Base-by-base conservation (phyloP, 2,329 filamentous ascomycete species). In the Aspergillus sp. region DNA sequence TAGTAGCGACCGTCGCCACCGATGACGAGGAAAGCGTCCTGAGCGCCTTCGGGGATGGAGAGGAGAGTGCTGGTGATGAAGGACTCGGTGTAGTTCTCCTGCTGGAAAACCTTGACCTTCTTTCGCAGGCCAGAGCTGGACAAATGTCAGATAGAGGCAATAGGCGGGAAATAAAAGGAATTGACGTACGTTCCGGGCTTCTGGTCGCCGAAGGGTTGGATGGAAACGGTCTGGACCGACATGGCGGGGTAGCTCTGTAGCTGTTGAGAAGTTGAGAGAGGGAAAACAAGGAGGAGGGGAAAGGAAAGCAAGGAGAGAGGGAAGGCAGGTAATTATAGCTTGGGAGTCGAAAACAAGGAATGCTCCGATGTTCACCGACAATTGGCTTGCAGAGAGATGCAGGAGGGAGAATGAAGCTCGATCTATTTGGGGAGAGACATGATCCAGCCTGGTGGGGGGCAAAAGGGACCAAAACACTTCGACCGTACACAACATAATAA, bases 41-140 rank as follows among this genome's bases (percentile, higher is more conserved):
- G 81, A 54, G 83, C 93, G 62, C 95, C 95, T 78, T 99, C 95
- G 32, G 95, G 95, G 69, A 99, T 99, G 52, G 95, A 96, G 61
- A 96, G 86, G 66, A 99, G 85, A 74, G 97, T 96, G 77, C 91
- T 93, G 64, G 93, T 84, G 66, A 99, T 85, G 76, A 99, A 99
- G 52, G 93, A 87, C 80, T 99, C 95, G 78, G 91, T 93, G 84
- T 99, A 99, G 80, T 99, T 85, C 59, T 88, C 83, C 78, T 97
- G 83, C 78, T 99, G 91, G 83, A 99, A 99, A 74, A 96, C 90
- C 72, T 91, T 92, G 80, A 98, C 95, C 86, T 96, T 98, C 81
- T 99, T 99, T 64, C 95, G 92, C 77, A 99, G 91, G 77, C 95
- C 95, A 66, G 95, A 99, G 67, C 93, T 98, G 71, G 56, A 61